Evolutionary conservation across 208 protist species (phyloP), one percentile per base, ranked within the genome.

Genomic region (Leishmania arabica): DNA sequence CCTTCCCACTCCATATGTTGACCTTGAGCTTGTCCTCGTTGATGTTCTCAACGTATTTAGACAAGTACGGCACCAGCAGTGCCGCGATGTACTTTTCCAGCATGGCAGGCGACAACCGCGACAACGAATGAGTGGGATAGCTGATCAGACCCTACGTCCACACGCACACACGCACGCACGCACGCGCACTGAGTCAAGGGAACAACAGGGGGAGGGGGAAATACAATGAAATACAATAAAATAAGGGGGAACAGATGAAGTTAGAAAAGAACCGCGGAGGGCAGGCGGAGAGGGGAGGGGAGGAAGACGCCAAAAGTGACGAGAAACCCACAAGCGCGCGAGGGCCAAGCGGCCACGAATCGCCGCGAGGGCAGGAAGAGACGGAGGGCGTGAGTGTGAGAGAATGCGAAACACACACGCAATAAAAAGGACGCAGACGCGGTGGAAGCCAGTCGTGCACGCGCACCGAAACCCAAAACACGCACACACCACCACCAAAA

Each of bases 1-100:
- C 95, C 84, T 92, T 98, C 21, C 95, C 95, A 70, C 81, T 94
- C 93, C 95, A 98, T 21, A 98, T 83, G 64, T 91, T 89, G 77
- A 98, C 86, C 64, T 86, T 88, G 1, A 98, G 87, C 78, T 97
- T 90, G 58, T 90, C 85, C 64, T 88, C 84, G 79, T 98, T 94
- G 71, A 98, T 86, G 73, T 98, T 94, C 83, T 98, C 93, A 34
- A 92, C 88, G 81, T 92, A 98, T 81, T 93, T 89, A 66, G 86
- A 91, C 19, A 98, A 75, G 77, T 97, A 97, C 49, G 93, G 95
- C 79, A 98, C 95, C 78, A 98, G 75, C 42, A 98, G 89, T 13
- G 90, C 78, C 19, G 91, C 91, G 21, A 97, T 77, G 72, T 95
- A 94, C 79, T 96, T 96, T 77, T 97, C 95, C 24, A 98, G 80